Evolutionary conservation across 768 basidiomycete genomes (phyloP), one percentile per base, ranked within the genome.

Genomic region (Leccinum variicolor): DNA sequence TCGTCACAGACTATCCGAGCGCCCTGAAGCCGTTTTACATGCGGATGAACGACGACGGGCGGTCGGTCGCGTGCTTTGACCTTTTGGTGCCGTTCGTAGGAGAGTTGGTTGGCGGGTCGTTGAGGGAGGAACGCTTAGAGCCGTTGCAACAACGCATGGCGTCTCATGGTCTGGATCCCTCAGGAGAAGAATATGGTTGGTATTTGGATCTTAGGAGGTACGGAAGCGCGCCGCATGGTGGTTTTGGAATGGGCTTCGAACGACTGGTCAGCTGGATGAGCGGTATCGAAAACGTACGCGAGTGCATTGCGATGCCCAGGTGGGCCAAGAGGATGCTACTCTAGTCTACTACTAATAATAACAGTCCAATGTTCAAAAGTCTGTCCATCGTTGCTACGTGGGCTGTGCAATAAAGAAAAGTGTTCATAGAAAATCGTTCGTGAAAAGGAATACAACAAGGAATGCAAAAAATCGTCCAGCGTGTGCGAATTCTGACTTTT

Each of bases 221-320:
- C 64, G 97, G 97, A 10, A 87, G 88, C 17, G 88, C 91, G 19
- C 90, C 93, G 3, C 96, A 98, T 73, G 94, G 91, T 15, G 97
- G 97, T 15, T 98, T 94, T 73, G 97, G 97, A 6, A 79, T 98
- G 77, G 97, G 97, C 2, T 97, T 96, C 66, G 97, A 99, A 72
- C 77, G 97, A 59, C 76, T 97, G 19, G 79, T 98, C 17, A 84
- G 85, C 46, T 96, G 92, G 90, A 73, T 97, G 11, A 85, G 87
- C 19, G 94, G 94, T 0, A 79, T 92, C 47, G 87, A 89, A 58
- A 98, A 96, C 72, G 82, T 98, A n/a, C 79, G 91, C 58, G 97
- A 99, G 70, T 92, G 92, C 66, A 84, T 95, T 43, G 84, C 92
- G 6, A 92, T 97, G 80, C 95, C 95, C 1, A 76, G 96, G 58